Percentiles rank a stretch among this genome's conserved stretches.
phyloP scores from a whole-genome alignment of 495 filamentous ascomycete species.

The Trichoderma orchidacearum region DNA sequence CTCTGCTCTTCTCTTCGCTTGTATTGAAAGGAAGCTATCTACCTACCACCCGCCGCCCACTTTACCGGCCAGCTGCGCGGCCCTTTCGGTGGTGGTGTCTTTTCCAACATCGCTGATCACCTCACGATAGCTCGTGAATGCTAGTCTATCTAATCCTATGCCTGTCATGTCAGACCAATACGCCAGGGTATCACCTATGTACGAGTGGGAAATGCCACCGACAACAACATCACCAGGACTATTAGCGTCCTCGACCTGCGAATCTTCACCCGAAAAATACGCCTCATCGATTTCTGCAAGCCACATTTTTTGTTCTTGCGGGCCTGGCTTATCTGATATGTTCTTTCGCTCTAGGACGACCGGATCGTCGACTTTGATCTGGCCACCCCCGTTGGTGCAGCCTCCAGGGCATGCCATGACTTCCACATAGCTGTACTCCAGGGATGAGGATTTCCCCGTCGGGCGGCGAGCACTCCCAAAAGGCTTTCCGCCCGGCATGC shows the following conservation, averaged over 20 bases:
- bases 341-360: conserved; percentile 29
- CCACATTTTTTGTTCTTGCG: conserved; percentile 75
- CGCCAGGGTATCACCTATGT: conserved; percentile 44
- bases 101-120: conserved; percentile 95
- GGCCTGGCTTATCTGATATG: conserved; percentile 39
- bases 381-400: conserved; percentile 93
- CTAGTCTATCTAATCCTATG: conserved; percentile 56
- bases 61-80: conserved; percentile 81
- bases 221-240: conserved; percentile 21
- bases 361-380: conserved; percentile 78
- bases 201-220: conserved; percentile 40
- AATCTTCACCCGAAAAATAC: conserved; percentile 73
- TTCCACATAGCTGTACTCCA: conserved; percentile 80
- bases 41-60: conserved; percentile 85
- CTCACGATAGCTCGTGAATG: conserved; percentile 74
- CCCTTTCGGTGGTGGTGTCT: conserved; percentile 60
- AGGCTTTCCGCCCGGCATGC: conserved; percentile 60
- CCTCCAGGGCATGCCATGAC: conserved; percentile 98
- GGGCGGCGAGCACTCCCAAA: conserved; percentile 31
- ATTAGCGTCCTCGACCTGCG: conserved; percentile 21
- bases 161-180: conserved; percentile 63
- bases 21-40: neutral
- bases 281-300: conserved; percentile 78
- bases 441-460: conserved; percentile 22
- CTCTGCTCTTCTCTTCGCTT: neutral